Percentiles rank a stretch among this genome's conserved stretches.
These are phyloP conservation scores for Hebeloma cylindrosporum DNA, from an alignment of 768 basidiomycete species.

Conservation along the genomic window DNA sequence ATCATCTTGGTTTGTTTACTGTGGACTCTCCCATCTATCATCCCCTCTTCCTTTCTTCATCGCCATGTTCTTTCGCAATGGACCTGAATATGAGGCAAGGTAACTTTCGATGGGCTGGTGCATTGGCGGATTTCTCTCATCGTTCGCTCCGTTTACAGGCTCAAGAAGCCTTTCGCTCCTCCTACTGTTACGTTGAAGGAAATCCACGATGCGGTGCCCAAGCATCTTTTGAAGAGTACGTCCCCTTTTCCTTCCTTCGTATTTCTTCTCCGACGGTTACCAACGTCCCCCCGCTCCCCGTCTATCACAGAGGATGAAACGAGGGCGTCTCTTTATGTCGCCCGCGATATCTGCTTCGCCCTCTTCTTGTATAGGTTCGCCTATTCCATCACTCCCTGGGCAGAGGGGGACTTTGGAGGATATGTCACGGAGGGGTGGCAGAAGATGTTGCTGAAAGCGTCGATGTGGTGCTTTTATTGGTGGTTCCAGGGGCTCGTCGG, in stretches of 20 bases:
- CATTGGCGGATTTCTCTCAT: neutral
- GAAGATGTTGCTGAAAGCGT: conserved; percentile 29
- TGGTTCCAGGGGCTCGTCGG: conserved; percentile 51
- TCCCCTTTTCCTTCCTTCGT: too few species aligned
- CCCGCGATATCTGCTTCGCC: conserved; percentile 45
- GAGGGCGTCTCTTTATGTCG: conserved; percentile 42
- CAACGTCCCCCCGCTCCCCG: neutral
- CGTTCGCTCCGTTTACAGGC: conserved; percentile 23
- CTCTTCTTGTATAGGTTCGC: conserved; percentile 45
- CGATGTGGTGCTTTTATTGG: conserved; percentile 50
- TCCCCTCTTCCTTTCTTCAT: conserved; percentile 1
- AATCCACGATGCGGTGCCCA: conserved; percentile 56
- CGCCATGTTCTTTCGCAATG: conserved; percentile 31
- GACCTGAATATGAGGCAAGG: conserved; percentile 44
- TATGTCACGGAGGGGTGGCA: conserved; percentile 31
- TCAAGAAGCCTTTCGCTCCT: conserved; percentile 46
- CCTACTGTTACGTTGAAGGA: conserved; percentile 51
- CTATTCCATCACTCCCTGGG: conserved; percentile 40
- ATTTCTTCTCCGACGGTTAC: neutral
- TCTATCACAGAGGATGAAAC: conserved; percentile 33
- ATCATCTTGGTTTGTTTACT: conserved; percentile 6
- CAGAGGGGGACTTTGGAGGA: conserved; percentile 40
- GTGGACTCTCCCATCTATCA: conserved; percentile 3
- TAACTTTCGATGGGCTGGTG: conserved; percentile 20
- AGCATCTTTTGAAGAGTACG: conserved; percentile 47